These are phyloP conservation scores for Bisporella sp. DNA, from an alignment of 2,329 filamentous ascomycete genomes.

Conservation along the genomic window DNA sequence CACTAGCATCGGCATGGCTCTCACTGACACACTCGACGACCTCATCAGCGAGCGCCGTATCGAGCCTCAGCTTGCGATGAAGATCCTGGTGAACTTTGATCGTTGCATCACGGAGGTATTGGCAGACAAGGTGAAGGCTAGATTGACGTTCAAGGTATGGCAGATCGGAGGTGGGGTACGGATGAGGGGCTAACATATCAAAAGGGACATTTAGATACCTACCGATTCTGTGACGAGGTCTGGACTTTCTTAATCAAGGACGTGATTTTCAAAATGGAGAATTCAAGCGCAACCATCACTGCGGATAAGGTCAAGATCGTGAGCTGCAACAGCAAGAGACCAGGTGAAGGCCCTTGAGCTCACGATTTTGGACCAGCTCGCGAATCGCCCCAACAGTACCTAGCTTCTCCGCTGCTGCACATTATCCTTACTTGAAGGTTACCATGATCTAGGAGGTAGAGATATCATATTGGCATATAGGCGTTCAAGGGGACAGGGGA, in stretches of 20 bases:
- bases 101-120: conserved; percentile 86
- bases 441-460: too few relatives aligned
- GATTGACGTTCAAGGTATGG: conserved; percentile 87
- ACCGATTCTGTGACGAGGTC: conserved; percentile 98
- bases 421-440: too few relatives aligned
- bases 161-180: background rate
- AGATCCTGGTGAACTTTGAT: conserved; percentile 94
- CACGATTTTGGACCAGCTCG: too few relatives aligned
- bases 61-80: conserved; percentile 97
- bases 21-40: conserved; percentile 96
- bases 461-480: too few relatives aligned
- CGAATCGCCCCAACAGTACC: too few relatives aligned
- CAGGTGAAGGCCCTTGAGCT: conserved; percentile 39
- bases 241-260: conserved; percentile 99
- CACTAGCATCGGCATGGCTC: conserved; percentile 77
- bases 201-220: conserved; percentile 93
- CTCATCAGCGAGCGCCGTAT: conserved; percentile 92
- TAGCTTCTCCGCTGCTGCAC: too few relatives aligned
- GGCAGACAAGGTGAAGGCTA: conserved; percentile 84
- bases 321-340: conserved; percentile 87
- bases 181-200: conserved; percentile 14
- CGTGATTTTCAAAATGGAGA: conserved; percentile 96
- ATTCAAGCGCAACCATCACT: conserved; percentile 59
- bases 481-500: too few relatives aligned
- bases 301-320: conserved; percentile 98